Evolutionary conservation across 495 filamentous ascomycete species (phyloP), one percentile per base, ranked within the genome.

Genomic region (Penicillium verhagenii): DNA sequence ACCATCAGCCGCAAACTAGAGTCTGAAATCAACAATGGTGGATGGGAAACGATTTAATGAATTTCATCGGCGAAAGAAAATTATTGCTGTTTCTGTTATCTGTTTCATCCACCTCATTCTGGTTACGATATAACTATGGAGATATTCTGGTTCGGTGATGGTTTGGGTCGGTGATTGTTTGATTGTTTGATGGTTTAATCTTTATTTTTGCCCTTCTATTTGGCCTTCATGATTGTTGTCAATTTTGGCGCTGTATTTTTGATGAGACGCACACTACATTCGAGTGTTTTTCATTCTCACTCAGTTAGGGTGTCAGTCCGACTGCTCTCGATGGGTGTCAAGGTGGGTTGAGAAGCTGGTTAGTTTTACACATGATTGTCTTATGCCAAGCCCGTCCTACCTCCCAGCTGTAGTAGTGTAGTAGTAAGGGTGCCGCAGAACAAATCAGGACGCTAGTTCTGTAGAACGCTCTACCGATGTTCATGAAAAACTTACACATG

Each of bases 21-120:
- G 75, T 87, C 87, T 10, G 94, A 98, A 64, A 89, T 96, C 39
- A 97, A 97, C 65, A 96, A 88, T 58, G 94, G 94, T 6, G 94
- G 94, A 2, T 98, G 94, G 94, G 94, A 98, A 74, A 96, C 92
- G 20, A 84, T 92, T 50, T 91, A 71, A 67, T 52, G 60, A 50
- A 13, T 26, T 9, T 44, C 38, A 56, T 44, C 19, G 47, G 43
- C 25, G 45, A 39, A 26, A 47, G 13, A 31, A n/a, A 23, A 16
- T 46, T 43, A 9, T 43, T n/a, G n/a, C 10, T 19, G 16, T 9
- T 48, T 33, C 35, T 31, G 16, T 33, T 16, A 14, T 2, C 3
- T 14, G 6, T 20, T 47, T 43, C 21, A 2, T 20, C 18, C 7
- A 14, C 44, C 31, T 6, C 16, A 10, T 28, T 37, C 14, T 11